Base-by-base conservation (phyloP, 257 asterid species). In the Fraxinus americana region DNA sequence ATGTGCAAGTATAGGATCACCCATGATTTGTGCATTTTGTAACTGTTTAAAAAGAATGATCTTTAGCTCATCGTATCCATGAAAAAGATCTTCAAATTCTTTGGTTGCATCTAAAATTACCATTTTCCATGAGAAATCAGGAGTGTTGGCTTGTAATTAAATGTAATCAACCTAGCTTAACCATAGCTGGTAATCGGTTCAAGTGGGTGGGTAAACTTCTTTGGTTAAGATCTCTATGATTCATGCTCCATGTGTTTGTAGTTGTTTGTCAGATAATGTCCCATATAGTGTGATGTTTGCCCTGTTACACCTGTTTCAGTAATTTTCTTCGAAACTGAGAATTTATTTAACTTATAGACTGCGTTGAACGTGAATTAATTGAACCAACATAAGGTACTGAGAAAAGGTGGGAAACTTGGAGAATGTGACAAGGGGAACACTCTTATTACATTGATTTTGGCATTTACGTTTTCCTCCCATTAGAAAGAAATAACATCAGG, bases 321-420 rank as follows among this genome's bases (percentile, higher is more conserved):
- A 2, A 54, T 54, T 7, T 19, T 54, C 65, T 54, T 19, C 7
- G 7, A 30, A 38, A 11, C 54, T 27, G 30, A 14, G 30, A 0
- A 54, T 75, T 67, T 30, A 41, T 65, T 75, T 65, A 75, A 7
- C 65, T 5, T 57, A 30, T 30, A 72, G 67, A 63, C 67, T 50
- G 19, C 7, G 0, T 29, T 70, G n/a, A 13, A 54, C 35, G 32
- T 21, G 50, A 61, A 38, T 59, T 12, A 16, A 11, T 23, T 70
- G 70, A 23, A 52, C 12, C 16, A 14, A 11, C 16, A 41, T 45
- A 19, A 27, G 25, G 19, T 43, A 23, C 36, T 0, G 9, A 13
- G 52, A 50, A 72, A 48, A 29, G 23, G 65, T 54, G 27, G 8
- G 65, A 7, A 19, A 54, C 65, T 17, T 54, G 65, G 65, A 54